These are phyloP conservation scores for Rutstroemia sp. DNA, from an alignment of 2,329 filamentous ascomycete species.

Conservation along the genomic window DNA sequence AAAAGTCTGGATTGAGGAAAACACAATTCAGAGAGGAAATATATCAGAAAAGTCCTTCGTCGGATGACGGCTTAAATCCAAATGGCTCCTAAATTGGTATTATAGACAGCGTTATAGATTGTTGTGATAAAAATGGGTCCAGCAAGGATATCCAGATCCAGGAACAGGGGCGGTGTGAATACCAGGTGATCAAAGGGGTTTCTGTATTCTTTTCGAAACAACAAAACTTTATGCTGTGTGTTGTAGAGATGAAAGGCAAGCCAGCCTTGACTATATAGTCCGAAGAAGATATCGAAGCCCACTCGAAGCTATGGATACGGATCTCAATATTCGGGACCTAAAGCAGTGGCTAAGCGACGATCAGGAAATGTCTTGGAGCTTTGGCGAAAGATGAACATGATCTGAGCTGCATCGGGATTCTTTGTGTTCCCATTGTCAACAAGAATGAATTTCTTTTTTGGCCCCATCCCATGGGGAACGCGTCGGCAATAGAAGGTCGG, in stretches of 20 bases:
- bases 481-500: neutral
- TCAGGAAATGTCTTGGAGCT: neutral
- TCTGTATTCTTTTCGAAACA: constrained; percentile 1
- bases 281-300: constrained; percentile 1
- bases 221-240: constrained; percentile 8
- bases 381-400: constrained; percentile 1
- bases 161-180: constrained; percentile 10
- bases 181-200: constrained; percentile 7
- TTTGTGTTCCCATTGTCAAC: neutral
- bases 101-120: neutral
- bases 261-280: neutral
- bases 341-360: constrained; percentile 3
- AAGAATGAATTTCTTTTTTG: neutral
- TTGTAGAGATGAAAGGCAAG: neutral
- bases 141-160: constrained; percentile 6
- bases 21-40: neutral
- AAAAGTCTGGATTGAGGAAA: constrained; percentile 2
- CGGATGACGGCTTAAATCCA: constrained; percentile 1
- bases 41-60: neutral
- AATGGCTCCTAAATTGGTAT: constrained; percentile 1
- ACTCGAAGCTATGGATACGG: constrained; percentile 6
- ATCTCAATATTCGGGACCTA: neutral
- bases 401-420: constrained; percentile 2
- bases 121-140: constrained; percentile 7
- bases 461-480: neutral